Evolutionary conservation across 768 basidiomycete genomes (phyloP).

Genomic region (Lactifluus pinguis): DNA sequence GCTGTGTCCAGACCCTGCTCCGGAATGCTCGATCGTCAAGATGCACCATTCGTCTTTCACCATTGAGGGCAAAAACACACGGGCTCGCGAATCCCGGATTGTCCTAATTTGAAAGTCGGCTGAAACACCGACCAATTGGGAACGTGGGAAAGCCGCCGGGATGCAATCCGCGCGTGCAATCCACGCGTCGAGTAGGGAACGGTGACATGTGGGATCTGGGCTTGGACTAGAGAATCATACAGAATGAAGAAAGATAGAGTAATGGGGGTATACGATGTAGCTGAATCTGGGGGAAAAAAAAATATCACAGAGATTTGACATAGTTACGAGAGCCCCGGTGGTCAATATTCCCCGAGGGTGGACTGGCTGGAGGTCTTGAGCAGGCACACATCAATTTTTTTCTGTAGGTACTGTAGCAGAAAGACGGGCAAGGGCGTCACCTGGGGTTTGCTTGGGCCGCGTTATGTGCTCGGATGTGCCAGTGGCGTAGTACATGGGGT

Average conservation of each 20-base stretch:
- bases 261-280: not conserved
- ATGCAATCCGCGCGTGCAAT: too few species aligned
- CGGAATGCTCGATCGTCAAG: not conserved
- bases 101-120: too few species aligned
- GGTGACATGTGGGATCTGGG: not conserved
- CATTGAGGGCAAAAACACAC: not conserved
- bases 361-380: not conserved
- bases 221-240: not conserved
- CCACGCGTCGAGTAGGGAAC: not conserved
- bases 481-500: not conserved
- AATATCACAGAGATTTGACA: not conserved
- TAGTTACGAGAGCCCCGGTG: not conserved
- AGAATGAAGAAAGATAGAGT: not conserved
- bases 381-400: not conserved
- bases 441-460: not conserved
- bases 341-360: not conserved
- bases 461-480: conserved; percentile 1
- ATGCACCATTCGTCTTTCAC: too few species aligned
- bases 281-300: not conserved
- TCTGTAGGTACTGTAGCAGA: not conserved
- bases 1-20: not conserved
- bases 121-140: not conserved
- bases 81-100: not conserved
- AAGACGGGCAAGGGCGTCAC: not conserved
- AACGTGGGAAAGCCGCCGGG: not conserved